Percentiles rank a stretch among this genome's conserved stretches.
Conservation (phyloP, 108 stramenopile species). For the Skeletonema marinoi region DNA sequence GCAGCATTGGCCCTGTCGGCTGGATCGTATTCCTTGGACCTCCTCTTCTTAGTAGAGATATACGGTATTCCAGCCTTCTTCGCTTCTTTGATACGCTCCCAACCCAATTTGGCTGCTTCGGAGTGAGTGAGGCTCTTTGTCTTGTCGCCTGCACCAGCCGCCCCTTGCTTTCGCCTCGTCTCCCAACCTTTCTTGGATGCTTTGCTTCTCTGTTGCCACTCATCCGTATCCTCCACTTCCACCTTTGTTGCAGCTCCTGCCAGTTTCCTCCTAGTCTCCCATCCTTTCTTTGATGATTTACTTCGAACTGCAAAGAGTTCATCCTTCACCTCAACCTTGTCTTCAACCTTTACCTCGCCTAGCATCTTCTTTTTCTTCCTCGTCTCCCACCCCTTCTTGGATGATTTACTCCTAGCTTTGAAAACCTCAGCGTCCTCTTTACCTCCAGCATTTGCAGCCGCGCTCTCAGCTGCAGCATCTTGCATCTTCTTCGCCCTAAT, state of each 20-base stretch:
- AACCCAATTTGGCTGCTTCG: background rate
- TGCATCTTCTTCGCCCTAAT: background rate
- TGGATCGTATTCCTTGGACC: no score
- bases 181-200: slow-evolving; percentile 2
- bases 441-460: background rate
- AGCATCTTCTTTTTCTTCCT: background rate
- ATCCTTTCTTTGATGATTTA: background rate
- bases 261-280: background rate
- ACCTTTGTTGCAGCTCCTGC: background rate
- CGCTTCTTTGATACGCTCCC: background rate
- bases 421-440: background rate
- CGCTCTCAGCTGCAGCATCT: background rate
- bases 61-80: no score
- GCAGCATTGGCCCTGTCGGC: background rate
- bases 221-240: background rate
- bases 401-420: background rate
- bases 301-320: background rate
- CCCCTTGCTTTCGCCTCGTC: background rate
- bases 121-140: background rate
- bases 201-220: background rate
- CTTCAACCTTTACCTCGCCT: background rate
- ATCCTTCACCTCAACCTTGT: background rate
- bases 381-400: background rate
- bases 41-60: no score
- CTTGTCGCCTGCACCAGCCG: background rate